Conservation (phyloP, 1,139 yeast genomes). For the Yamadazyma taylorii region DNA sequence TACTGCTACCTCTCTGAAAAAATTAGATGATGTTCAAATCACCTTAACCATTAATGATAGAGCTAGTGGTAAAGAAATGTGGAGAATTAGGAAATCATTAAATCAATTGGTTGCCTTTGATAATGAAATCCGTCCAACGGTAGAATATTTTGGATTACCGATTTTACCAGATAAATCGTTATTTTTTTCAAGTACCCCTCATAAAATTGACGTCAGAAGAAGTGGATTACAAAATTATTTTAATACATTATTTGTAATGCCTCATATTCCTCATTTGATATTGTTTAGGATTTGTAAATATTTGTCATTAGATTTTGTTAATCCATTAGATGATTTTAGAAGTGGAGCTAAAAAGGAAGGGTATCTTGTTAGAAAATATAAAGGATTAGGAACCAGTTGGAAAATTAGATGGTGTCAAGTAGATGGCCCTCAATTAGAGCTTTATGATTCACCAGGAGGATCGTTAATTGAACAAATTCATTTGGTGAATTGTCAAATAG, state of each 20-base stretch:
- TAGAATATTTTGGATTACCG: conserved; percentile 63
- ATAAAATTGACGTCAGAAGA: conserved; percentile 63
- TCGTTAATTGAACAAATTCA: conserved; percentile 56
- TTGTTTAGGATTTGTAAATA: conserved; percentile 60
- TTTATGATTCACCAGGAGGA: conserved; percentile 64
- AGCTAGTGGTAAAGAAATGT: conserved; percentile 61
- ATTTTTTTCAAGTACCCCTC: conserved; percentile 61
- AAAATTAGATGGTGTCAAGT: conserved; percentile 71
- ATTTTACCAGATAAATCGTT: conserved; percentile 55
- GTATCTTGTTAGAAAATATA: conserved; percentile 57
- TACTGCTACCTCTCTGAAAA: conserved; percentile 28
- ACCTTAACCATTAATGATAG: conserved; percentile 63
- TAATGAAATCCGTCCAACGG: conserved; percentile 51
- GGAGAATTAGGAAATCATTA: conserved; percentile 66
- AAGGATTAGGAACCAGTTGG: conserved; percentile 65
- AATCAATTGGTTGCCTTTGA: conserved; percentile 59
- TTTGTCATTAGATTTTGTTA: conserved; percentile 67
- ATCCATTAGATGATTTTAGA: conserved; percentile 58
- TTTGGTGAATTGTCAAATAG: conserved; percentile 57
- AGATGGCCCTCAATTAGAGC: conserved; percentile 61
- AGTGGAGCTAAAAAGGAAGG: conserved; percentile 68
- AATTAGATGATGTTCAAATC: conserved; percentile 57
- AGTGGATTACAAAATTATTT: conserved; percentile 60
- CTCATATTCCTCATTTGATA: conserved; percentile 58
- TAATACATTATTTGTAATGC: conserved; percentile 55